These are phyloP conservation scores for Ophiostoma sp. DNA, from an alignment of 2,329 filamentous ascomycete species.

Conservation along the genomic window DNA sequence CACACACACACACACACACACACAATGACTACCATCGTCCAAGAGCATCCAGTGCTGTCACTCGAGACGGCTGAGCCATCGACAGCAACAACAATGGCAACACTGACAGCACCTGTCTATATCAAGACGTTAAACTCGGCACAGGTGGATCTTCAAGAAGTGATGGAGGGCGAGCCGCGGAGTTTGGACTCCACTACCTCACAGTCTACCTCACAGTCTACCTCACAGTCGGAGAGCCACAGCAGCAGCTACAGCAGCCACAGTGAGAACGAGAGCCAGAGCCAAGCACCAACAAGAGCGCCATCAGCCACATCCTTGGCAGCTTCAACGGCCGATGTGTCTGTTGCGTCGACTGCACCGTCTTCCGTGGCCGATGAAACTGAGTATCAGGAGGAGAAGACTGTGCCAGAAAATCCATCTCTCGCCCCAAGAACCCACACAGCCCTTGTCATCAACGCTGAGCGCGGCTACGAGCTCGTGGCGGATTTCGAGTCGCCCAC, in stretches of 20 bases:
- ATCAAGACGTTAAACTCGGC: background rate
- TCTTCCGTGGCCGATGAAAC: background rate
- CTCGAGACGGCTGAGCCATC: background rate
- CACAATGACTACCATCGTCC: constrained; percentile 14
- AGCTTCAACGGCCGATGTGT: background rate
- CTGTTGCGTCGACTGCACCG: background rate
- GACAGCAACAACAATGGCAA: too few species aligned
- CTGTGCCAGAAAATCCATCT: background rate
- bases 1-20: background rate
- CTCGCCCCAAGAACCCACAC: background rate
- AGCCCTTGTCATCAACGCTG: constrained; percentile 7
- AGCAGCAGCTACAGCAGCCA: background rate
- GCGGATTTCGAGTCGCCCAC: constrained; percentile 2
- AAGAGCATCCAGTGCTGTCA: constrained; percentile 14
- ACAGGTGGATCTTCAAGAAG: background rate
- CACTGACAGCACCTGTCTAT: background rate
- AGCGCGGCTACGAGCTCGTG: constrained; percentile 8
- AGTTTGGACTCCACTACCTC: background rate
- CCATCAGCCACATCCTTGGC: constrained; percentile 1
- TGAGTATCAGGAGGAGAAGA: too few species aligned
- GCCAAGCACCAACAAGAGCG: constrained; percentile 1
- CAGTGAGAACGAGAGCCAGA: background rate
- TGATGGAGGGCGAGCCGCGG: background rate
- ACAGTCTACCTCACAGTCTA: too few species aligned
- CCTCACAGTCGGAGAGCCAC: background rate